Conservation (phyloP, 1,284 basidiomycete genomes). For the Fistulinella cinereoalba region DNA sequence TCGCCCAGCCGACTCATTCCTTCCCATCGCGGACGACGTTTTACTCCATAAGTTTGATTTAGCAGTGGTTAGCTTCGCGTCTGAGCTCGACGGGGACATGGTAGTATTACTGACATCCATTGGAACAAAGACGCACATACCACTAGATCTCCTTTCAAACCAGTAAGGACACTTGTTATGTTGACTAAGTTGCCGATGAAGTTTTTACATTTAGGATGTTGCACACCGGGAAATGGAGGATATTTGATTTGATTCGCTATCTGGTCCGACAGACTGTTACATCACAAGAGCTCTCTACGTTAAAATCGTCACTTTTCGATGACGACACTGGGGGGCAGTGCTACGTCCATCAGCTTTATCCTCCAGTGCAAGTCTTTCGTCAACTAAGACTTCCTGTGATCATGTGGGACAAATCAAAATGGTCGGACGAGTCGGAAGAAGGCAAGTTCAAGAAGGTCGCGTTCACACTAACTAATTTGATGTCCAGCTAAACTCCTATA, state of each 20-base stretch:
- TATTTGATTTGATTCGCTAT: slow-evolving; percentile 73
- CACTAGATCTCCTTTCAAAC: slow-evolving; percentile 77
- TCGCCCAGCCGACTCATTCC: neutral
- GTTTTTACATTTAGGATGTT: slow-evolving; percentile 55
- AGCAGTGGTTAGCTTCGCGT: neutral
- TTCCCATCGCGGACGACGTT: neutral
- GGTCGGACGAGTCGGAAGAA: slow-evolving; percentile 77
- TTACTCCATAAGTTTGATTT: neutral
- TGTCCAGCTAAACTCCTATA: slow-evolving; percentile 54
- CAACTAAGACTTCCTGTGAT: slow-evolving; percentile 14
- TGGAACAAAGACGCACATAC: slow-evolving; percentile 25
- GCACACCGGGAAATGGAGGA: slow-evolving; percentile 73
- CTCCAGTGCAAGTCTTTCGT: slow-evolving; percentile 5
- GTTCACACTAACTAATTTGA: neutral
- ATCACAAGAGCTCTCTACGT: slow-evolving; percentile 64
- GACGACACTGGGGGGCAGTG: neutral
- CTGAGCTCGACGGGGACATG: neutral
- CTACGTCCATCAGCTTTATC: slow-evolving; percentile 12
- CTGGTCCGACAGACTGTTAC: slow-evolving; percentile 66
- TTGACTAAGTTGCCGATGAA: neutral
- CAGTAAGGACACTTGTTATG: slow-evolving; percentile 39
- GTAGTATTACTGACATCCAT: neutral
- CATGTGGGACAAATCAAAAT: slow-evolving; percentile 49
- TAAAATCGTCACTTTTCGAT: slow-evolving; percentile 45
- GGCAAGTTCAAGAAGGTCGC: slow-evolving; percentile 40